Percentiles rank a stretch among this genome's conserved stretches.
Evolutionary conservation across 1,284 basidiomycete species (phyloP).

Genomic region (Rhodotorula sp.): DNA sequence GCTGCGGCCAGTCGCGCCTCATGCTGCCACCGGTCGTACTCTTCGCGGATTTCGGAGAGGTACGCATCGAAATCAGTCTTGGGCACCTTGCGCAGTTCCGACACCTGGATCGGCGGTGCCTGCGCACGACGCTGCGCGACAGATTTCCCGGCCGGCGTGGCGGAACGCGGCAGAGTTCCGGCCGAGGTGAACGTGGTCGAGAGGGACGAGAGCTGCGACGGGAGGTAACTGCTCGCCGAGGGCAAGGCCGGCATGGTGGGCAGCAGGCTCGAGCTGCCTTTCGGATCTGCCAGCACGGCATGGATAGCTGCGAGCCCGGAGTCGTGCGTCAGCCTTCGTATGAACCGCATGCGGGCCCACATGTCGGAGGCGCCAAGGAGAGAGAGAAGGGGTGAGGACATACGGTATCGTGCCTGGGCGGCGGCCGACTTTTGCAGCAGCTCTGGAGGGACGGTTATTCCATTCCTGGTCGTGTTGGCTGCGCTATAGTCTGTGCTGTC

Average conservation of each 20-base stretch:
- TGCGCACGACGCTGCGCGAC: conserved; percentile 35
- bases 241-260: conserved; percentile 31
- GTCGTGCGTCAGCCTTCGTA: no score
- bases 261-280: conserved; percentile 11
- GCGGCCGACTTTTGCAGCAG: neutral
- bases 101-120: conserved; percentile 33
- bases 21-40: conserved; percentile 47
- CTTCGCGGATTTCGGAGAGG: conserved; percentile 41
- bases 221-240: conserved; percentile 37
- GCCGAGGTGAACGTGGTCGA: conserved; percentile 40
- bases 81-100: conserved; percentile 27
- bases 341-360: no score
- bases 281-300: conserved; percentile 15
- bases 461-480: neutral
- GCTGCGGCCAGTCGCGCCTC: conserved; percentile 43
- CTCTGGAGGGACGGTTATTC: neutral
- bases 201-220: conserved; percentile 33
- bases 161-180: conserved; percentile 27
- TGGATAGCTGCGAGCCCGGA: conserved; percentile 17
- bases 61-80: conserved; percentile 43
- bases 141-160: conserved; percentile 17
- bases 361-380: neutral
- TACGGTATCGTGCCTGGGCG: conserved; percentile 4
- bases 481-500: neutral
- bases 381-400: neutral